Base-by-base conservation (phyloP, 768 basidiomycete species). In the Russula compacta region DNA sequence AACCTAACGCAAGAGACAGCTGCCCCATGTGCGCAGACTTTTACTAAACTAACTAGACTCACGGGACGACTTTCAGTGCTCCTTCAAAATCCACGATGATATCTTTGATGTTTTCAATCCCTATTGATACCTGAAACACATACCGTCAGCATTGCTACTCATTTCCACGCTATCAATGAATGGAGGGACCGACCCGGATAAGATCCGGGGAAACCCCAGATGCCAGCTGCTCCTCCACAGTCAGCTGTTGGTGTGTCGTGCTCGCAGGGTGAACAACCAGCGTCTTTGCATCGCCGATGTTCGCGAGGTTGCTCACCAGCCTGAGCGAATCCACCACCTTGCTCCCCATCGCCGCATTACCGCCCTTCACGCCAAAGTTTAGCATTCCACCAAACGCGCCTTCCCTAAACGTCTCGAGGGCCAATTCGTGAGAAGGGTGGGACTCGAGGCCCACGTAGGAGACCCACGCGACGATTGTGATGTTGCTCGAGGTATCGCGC, bases 121-220 rank as follows among this genome's bases (percentile, higher is more conserved):
- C 76, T 19, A 75, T 76, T 2, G 76, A 76, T 4, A 76, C 75
- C 76, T 74, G 61, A 24, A 21, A 54, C 53, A 17, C 38, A 32
- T 40, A 32, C 10, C 39, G 24, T 51, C 11, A 60, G 43, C 42
- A n/a, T n/a, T 15, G 11, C 15, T 9, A 24, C 36, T 29, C 24
- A 15, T 36, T 19, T 39, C 32, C 17, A 10, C 6, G 24, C 33
- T 19, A 12, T 10, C 6, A 10, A 36, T 21, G 2, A 44, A 56
- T 4, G 17, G 40, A 46, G 3, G 60, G 59, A 71, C 79, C 29
- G 62, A 86, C 87, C 46, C 89, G 79, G 61, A 92, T 87, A 53
- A 90, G 75, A 71, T 91, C 89, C 0, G 83, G 81, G 2, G 85
- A 84, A 10, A 90, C 87, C 8, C 89, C 89, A n/a, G 83, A 77